A percentile compares a stretch with the other conserved stretches of the same genome.
Conservation (phyloP, 495 filamentous ascomycete species). For the Hypoxylon subgilvum region DNA sequence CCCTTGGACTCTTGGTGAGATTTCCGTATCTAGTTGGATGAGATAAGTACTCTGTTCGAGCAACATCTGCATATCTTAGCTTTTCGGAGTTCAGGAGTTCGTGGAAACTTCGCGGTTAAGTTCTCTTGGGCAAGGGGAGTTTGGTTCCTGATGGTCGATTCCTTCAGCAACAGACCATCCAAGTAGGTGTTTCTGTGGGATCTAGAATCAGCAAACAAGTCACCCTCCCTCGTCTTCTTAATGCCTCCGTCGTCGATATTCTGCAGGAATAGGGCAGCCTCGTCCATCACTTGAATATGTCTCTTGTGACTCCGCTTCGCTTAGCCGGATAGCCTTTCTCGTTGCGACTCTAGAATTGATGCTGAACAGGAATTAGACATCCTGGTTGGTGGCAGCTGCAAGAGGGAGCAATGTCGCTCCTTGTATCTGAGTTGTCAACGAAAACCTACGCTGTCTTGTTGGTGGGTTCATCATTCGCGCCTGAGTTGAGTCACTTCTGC, state of each 20-base stretch:
- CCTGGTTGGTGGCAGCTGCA: neutral
- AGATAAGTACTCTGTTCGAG: too few species aligned
- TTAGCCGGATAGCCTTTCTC: conserved; percentile 10
- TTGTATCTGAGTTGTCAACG: too few species aligned
- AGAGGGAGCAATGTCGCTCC: too few species aligned
- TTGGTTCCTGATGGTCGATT: conserved; percentile 21
- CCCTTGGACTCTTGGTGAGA: too few species aligned
- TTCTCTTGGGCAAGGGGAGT: conserved; percentile 1
- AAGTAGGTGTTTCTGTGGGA: conserved; percentile 16
- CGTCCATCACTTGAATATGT: conserved; percentile 14
- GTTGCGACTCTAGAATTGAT: neutral
- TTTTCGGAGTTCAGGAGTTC: conserved; percentile 8
- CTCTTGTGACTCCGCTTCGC: conserved; percentile 3
- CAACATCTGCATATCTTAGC: conserved; percentile 5
- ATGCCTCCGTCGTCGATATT: neutral
- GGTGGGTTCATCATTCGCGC: too few species aligned
- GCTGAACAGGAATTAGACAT: conserved; percentile 13
- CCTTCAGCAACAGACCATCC: conserved; percentile 13
- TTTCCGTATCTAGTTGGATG: too few species aligned
- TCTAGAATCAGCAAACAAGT: conserved; percentile 11
- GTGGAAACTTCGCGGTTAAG: neutral
- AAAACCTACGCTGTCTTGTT: too few species aligned
- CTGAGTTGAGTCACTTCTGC: too few species aligned
- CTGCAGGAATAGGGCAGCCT: conserved; percentile 23
- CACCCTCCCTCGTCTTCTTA: conserved; percentile 6